These are phyloP conservation scores for Tolypocladium tropicale DNA, from an alignment of 2,329 filamentous ascomycete species.

Conservation along the genomic window DNA sequence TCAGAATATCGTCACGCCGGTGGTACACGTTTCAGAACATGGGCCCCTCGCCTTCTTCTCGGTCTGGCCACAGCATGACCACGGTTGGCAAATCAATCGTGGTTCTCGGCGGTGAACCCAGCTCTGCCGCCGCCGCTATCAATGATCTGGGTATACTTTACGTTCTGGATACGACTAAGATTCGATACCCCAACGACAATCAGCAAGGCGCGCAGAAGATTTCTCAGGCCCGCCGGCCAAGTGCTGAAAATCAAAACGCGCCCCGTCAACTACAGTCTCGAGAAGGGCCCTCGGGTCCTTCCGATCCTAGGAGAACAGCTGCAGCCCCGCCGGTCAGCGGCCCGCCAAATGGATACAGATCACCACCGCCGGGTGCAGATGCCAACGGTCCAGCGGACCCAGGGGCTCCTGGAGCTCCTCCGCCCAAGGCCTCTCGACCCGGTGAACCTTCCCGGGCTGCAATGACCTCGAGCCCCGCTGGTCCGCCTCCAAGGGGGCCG, in stretches of 20 bases:
- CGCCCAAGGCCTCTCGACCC: slow-evolving; percentile 25
- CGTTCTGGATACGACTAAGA: slow-evolving; percentile 88
- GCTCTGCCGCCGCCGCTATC: slow-evolving; percentile 69
- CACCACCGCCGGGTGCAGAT: slow-evolving; percentile 28
- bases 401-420: slow-evolving; percentile 18
- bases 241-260: slow-evolving; percentile 20
- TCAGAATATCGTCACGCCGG: slow-evolving; percentile 62
- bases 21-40: slow-evolving; percentile 99
- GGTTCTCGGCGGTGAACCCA: slow-evolving; percentile 88
- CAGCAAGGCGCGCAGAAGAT: slow-evolving; percentile 25
- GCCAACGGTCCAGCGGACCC: slow-evolving; percentile 21
- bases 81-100: slow-evolving; percentile 86
- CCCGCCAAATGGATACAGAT: slow-evolving; percentile 30
- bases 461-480: slow-evolving; percentile 25
- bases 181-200: slow-evolving; percentile 82
- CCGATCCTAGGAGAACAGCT: slow-evolving; percentile 39
- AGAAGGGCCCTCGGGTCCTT: slow-evolving; percentile 41
- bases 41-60: slow-evolving; percentile 86
- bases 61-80: slow-evolving; percentile 97
- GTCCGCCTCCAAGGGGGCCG: slow-evolving; percentile 45
- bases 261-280: slow-evolving; percentile 31
- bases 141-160: slow-evolving; percentile 84
- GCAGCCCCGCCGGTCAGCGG: slow-evolving; percentile 25
- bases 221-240: slow-evolving; percentile 31
- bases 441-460: slow-evolving; percentile 21